Conservation (phyloP, 2,329 filamentous ascomycete genomes). For the Leptographium wingfieldii region DNA sequence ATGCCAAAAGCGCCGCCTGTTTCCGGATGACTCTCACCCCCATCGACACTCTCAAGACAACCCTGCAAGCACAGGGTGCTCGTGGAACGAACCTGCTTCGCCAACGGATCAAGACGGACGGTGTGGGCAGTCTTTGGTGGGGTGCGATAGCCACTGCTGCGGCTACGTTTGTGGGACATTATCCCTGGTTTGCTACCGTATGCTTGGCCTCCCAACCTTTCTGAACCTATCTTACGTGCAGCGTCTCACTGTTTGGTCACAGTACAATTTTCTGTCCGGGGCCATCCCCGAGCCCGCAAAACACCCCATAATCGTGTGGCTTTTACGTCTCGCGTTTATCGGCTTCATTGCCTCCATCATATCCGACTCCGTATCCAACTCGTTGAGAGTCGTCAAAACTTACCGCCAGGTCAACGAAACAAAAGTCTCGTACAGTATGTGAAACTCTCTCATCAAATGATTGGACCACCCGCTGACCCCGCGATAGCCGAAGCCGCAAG, state of each 20-base stretch:
- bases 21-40: slow-evolving; percentile 36
- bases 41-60: slow-evolving; percentile 37
- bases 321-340: slow-evolving; percentile 29
- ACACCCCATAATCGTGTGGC: slow-evolving; percentile 26
- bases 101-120: slow-evolving; percentile 29
- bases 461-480: neutral
- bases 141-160: slow-evolving; percentile 34
- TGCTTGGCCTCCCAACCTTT: neutral
- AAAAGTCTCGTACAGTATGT: slow-evolving; percentile 30
- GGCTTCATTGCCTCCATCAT: slow-evolving; percentile 32
- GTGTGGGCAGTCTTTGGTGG: slow-evolving; percentile 35
- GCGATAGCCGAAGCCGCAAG: slow-evolving; percentile 28
- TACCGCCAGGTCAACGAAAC: slow-evolving; percentile 37
- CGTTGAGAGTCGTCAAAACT: slow-evolving; percentile 33
- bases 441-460: neutral
- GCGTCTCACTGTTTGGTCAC: neutral
- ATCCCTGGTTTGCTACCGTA: slow-evolving; percentile 37
- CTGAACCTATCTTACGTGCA: slow-evolving; percentile 7
- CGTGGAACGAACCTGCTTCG: slow-evolving; percentile 29
- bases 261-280: slow-evolving; percentile 32
- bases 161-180: slow-evolving; percentile 35
- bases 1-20: slow-evolving; percentile 23
- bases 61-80: slow-evolving; percentile 32
- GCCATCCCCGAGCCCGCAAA: slow-evolving; percentile 26
- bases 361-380: slow-evolving; percentile 34